Conservation (phyloP, 768 basidiomycete species). For the Plicaturopsis crispa region DNA sequence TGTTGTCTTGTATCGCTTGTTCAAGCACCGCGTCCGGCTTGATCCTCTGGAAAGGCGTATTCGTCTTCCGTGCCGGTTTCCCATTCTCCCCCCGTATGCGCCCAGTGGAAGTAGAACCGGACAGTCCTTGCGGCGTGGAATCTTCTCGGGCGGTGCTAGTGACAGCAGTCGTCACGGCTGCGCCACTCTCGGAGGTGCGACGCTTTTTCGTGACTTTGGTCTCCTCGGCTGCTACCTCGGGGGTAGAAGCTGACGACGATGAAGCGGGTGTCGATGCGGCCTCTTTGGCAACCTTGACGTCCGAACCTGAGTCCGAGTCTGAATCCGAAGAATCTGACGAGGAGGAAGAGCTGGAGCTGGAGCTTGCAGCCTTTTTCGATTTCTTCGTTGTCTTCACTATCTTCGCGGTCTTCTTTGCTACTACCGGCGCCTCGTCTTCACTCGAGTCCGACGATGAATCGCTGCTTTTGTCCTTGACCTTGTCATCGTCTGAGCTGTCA, state of each 20-base stretch:
- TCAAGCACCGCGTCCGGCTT: not conserved
- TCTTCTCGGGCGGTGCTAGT: slow-evolving; percentile 13
- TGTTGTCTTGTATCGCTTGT: slow-evolving; percentile 61
- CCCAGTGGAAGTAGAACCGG: too few relatives aligned
- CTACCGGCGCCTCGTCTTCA: slow-evolving; percentile 4
- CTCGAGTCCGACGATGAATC: slow-evolving; percentile 2
- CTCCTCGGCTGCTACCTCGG: slow-evolving; percentile 8
- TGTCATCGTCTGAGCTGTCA: not conserved
- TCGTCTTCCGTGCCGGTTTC: slow-evolving; percentile 29
- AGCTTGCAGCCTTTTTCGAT: slow-evolving; percentile 15
- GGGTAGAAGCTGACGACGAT: slow-evolving; percentile 4
- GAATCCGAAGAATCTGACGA: slow-evolving; percentile 13
- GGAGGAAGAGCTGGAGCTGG: slow-evolving; percentile 16
- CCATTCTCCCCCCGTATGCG: slow-evolving; percentile 10
- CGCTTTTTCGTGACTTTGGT: slow-evolving; percentile 51
- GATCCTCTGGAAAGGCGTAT: slow-evolving; percentile 75
- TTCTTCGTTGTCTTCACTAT: slow-evolving; percentile 10
- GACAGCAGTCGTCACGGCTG: slow-evolving; percentile 39
- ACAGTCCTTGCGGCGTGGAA: too few relatives aligned
- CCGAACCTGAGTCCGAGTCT: slow-evolving; percentile 16
- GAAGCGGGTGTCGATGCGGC: not conserved
- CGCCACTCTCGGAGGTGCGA: slow-evolving; percentile 42
- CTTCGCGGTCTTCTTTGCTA: slow-evolving; percentile 19
- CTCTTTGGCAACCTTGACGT: slow-evolving; percentile 5
- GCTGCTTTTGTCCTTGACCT: not conserved